These are phyloP conservation scores for Alternaria incomplexa DNA, from an alignment of 2,329 filamentous ascomycete genomes.

Conservation along the genomic window DNA sequence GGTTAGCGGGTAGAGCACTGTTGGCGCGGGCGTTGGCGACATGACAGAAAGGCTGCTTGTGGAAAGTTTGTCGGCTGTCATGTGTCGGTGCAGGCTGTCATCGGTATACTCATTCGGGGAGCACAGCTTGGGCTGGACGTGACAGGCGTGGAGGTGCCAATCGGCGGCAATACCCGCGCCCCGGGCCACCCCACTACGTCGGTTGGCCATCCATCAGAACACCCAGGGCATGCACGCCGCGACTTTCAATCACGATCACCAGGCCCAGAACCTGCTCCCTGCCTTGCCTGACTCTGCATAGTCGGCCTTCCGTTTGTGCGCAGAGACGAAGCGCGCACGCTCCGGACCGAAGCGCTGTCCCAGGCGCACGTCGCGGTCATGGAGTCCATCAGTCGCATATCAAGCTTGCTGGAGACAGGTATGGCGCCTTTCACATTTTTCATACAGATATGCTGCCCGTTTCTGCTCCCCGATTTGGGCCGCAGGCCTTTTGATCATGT, in stretches of 20 bases:
- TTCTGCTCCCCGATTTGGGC: slow-evolving; percentile 8
- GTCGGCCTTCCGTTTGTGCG: slow-evolving; percentile 23
- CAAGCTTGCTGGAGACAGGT: slow-evolving; percentile 94
- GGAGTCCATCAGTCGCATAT: slow-evolving; percentile 96
- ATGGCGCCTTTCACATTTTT: slow-evolving; percentile 33
- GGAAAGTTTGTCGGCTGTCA: slow-evolving; percentile 6
- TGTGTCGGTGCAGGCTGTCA: slow-evolving; percentile 11
- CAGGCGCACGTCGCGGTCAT: slow-evolving; percentile 57
- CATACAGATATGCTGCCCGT: background rate
- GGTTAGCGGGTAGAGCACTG: slow-evolving; percentile 48
- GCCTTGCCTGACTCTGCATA: slow-evolving; percentile 35
- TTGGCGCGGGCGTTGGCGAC: slow-evolving; percentile 30
- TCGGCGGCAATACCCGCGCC: slow-evolving; percentile 15
- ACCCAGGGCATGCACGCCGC: slow-evolving; percentile 23
- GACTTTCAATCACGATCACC: slow-evolving; percentile 32
- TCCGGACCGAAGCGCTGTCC: slow-evolving; percentile 21
- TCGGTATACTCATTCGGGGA: slow-evolving; percentile 8
- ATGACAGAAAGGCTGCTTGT: slow-evolving; percentile 12
- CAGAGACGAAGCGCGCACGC: slow-evolving; percentile 12
- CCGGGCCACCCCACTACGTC: slow-evolving; percentile 10
- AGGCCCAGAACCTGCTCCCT: slow-evolving; percentile 22
- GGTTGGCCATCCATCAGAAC: slow-evolving; percentile 13
- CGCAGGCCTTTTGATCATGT: slow-evolving; percentile 5
- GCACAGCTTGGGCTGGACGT: background rate
- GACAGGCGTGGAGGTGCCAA: slow-evolving; percentile 2